These are phyloP conservation scores for Mycena maculata DNA, from an alignment of 768 basidiomycete species.

Conservation along the genomic window DNA sequence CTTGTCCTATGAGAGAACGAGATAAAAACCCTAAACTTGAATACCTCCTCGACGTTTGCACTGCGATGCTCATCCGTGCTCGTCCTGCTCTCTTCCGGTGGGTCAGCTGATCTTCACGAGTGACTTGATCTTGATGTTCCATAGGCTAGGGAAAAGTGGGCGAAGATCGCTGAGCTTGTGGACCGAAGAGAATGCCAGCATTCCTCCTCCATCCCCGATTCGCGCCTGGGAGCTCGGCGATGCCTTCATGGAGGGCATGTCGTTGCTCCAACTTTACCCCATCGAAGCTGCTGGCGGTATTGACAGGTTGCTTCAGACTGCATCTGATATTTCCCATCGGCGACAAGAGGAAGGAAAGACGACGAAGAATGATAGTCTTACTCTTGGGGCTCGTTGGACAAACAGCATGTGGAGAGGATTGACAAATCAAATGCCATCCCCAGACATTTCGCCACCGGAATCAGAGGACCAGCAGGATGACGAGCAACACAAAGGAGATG, in stretches of 20 bases:
- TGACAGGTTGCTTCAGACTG: constrained; percentile 75
- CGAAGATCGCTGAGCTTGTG: constrained; percentile 62
- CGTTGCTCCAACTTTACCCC: constrained; percentile 74
- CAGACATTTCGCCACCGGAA: constrained; percentile 48
- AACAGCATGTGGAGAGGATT: constrained; percentile 78
- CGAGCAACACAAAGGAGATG: constrained; percentile 39
- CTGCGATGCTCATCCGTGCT: constrained; percentile 73
- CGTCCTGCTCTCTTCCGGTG: constrained; percentile 68
- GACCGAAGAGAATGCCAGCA: constrained; percentile 55
- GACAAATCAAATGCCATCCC: constrained; percentile 60
- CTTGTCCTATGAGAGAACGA: constrained; percentile 65
- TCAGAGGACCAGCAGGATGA: constrained; percentile 51
- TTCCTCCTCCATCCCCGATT: constrained; percentile 56
- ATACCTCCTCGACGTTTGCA: constrained; percentile 75
- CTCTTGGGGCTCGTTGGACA: constrained; percentile 67
- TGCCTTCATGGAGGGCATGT: constrained; percentile 73
- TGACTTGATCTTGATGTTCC: constrained; percentile 9
- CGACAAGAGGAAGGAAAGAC: constrained; percentile 55
- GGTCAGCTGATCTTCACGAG: constrained; percentile 30
- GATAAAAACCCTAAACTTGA: constrained; percentile 73
- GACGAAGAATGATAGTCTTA: constrained; percentile 47
- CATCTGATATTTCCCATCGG: constrained; percentile 67
- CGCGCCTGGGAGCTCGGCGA: constrained; percentile 67
- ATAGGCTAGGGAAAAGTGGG: constrained; percentile 64
- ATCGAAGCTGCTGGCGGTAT: constrained; percentile 74